Percentiles rank a stretch among this genome's conserved stretches.
Evolutionary conservation across 73 alveolate species (phyloP).

Genomic region (Breviolum minutum): DNA sequence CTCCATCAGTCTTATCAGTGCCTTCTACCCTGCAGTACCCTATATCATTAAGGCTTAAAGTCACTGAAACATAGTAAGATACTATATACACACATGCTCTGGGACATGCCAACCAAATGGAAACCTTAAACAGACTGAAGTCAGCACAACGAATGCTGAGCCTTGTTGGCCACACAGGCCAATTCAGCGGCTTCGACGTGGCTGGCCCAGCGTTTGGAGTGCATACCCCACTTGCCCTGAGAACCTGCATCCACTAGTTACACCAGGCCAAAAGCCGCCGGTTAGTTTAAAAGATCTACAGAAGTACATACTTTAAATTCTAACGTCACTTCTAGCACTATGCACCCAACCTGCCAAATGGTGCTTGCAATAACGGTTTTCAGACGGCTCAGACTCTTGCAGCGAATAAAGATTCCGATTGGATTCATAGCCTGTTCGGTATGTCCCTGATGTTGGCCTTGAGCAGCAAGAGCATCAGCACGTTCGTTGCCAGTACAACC

Average conservation of each 20-base stretch:
- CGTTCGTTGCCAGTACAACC: constrained; percentile 81
- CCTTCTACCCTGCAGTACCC: no score
- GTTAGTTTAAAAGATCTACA: not conserved
- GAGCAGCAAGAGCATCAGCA: constrained; percentile 73
- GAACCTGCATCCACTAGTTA: not conserved
- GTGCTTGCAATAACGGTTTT: not conserved
- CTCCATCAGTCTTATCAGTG: no score
- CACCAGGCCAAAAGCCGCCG: not conserved
- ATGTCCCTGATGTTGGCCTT: constrained; percentile 9
- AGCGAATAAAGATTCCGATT: no score
- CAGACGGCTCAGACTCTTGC: no score
- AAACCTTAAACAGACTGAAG: no score
- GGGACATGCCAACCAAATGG: no score
- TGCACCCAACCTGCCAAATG: not conserved
- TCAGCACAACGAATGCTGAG: not conserved
- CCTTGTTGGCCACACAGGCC: constrained; percentile 57
- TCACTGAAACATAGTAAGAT: no score
- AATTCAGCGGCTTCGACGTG: constrained; percentile 6
- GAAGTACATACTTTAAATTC: not conserved
- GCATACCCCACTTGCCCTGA: constrained; percentile 6
- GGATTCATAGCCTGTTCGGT: no score
- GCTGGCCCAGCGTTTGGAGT: constrained; percentile 20
- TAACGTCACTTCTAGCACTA: not conserved
- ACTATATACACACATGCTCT: no score
- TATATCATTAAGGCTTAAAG: no score